Percentiles rank a stretch among this genome's conserved stretches.
phyloP scores from a whole-genome alignment of 371 early-diverging fungal genomes.

The Umbelopsis sp. region DNA sequence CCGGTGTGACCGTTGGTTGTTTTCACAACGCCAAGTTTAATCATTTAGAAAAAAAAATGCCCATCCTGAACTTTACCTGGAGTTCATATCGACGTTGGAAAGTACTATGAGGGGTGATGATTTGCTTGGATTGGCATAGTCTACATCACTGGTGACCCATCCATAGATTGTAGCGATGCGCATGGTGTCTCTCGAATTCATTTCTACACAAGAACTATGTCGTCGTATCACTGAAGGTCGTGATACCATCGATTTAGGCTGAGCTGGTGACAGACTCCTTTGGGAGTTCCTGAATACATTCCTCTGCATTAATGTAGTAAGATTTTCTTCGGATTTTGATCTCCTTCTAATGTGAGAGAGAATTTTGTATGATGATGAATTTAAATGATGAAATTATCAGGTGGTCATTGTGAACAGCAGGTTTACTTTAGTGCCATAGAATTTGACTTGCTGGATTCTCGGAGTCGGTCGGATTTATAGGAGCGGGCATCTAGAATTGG shows the following conservation, averaged over 20 bases:
- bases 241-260: not conserved
- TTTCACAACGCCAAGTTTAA: not conserved
- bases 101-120: not conserved
- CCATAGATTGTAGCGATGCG: conserved; percentile 60
- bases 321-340: conserved; percentile 17
- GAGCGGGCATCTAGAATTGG: conserved; percentile 2
- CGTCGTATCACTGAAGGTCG: conserved; percentile 30
- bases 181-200: conserved; percentile 47
- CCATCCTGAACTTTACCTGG: conserved; percentile 10
- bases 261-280: not conserved
- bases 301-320: conserved; percentile 13
- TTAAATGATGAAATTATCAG: not conserved
- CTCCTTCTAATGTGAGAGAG: not conserved
- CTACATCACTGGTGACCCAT: conserved; percentile 44
- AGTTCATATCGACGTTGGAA: conserved; percentile 9
- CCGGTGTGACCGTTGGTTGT: not conserved
- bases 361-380: not conserved
- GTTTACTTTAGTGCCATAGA: conserved; percentile 11
- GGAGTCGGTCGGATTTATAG: not conserved
- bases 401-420: not conserved
- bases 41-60: not conserved
- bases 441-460: not conserved
- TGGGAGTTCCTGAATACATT: conserved; percentile 16
- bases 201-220: conserved; percentile 51
- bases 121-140: not conserved